Evolutionary conservation across 2,329 filamentous ascomycete species (phyloP).

Genomic region (Exophiala lecanii-corni): DNA sequence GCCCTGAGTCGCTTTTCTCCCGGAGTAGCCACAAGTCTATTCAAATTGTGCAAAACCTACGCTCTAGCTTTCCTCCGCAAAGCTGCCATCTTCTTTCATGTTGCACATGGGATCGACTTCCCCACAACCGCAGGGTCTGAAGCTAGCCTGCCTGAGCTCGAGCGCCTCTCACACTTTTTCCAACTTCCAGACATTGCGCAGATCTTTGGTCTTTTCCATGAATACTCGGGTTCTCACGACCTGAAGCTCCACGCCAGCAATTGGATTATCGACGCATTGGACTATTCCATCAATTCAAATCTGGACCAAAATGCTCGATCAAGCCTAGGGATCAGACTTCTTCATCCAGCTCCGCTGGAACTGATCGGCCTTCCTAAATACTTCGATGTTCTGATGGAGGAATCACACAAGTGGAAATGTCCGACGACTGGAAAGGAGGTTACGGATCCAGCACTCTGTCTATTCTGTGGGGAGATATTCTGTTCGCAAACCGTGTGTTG

Average conservation of each 20-base stretch:
- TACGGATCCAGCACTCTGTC: slow-evolving; percentile 82
- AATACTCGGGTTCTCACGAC: slow-evolving; percentile 35
- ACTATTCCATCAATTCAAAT: slow-evolving; percentile 22
- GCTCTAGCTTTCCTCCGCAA: slow-evolving; percentile 89
- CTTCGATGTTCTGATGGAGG: slow-evolving; percentile 88
- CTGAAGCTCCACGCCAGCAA: slow-evolving; percentile 53
- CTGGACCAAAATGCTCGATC: slow-evolving; percentile 30
- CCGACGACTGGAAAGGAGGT: slow-evolving; percentile 88
- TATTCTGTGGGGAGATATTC: slow-evolving; percentile 95
- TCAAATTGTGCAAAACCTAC: slow-evolving; percentile 63
- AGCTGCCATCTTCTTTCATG: slow-evolving; percentile 73
- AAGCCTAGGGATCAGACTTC: slow-evolving; percentile 46
- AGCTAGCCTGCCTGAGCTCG: slow-evolving; percentile 69
- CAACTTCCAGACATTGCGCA: slow-evolving; percentile 74
- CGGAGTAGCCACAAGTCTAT: slow-evolving; percentile 14
- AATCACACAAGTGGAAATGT: slow-evolving; percentile 77
- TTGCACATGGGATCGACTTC: slow-evolving; percentile 85
- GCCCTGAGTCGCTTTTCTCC: slow-evolving; percentile 6
- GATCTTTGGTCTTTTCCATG: slow-evolving; percentile 60
- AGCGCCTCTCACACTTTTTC: slow-evolving; percentile 71
- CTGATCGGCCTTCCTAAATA: slow-evolving; percentile 87
- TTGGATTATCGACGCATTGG: slow-evolving; percentile 67
- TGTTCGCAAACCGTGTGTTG: slow-evolving; percentile 94
- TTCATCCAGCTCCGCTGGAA: slow-evolving; percentile 90
- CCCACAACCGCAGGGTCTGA: slow-evolving; percentile 61